phyloP scores from a whole-genome alignment of 805 yeast genomes.

The Nakazawaea ambrosiae region DNA sequence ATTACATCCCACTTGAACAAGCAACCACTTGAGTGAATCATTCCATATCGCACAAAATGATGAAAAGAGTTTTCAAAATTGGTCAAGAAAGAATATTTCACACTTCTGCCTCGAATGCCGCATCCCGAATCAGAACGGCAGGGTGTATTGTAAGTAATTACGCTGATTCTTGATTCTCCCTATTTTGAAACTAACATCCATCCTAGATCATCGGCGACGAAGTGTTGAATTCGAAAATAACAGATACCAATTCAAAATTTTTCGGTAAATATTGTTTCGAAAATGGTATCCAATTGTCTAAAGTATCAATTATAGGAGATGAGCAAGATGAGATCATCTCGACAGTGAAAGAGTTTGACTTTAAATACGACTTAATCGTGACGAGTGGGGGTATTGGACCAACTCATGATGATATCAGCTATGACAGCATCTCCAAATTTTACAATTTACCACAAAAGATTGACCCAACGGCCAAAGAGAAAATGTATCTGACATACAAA shows the following conservation, averaged over 20 bases:
- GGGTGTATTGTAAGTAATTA: slow-evolving; percentile 10
- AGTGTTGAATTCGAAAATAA: slow-evolving; percentile 77
- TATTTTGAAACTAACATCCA: background rate
- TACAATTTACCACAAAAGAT: slow-evolving; percentile 42
- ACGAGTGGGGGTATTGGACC: slow-evolving; percentile 81
- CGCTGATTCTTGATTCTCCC: background rate
- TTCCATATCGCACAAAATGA: too few species aligned
- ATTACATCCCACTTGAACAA: too few species aligned
- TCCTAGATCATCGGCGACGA: slow-evolving; percentile 72
- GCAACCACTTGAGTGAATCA: too few species aligned
- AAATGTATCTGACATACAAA: slow-evolving; percentile 48
- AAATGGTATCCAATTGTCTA: slow-evolving; percentile 58
- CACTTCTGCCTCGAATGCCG: too few species aligned
- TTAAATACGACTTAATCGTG: slow-evolving; percentile 57
- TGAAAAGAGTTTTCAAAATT: too few species aligned
- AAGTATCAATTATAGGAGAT: slow-evolving; percentile 72
- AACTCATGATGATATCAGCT: slow-evolving; percentile 87
- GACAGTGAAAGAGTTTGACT: slow-evolving; percentile 35
- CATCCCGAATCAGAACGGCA: slow-evolving; percentile 2
- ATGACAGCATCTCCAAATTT: slow-evolving; percentile 64
- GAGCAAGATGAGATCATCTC: slow-evolving; percentile 59
- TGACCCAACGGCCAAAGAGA: slow-evolving; percentile 49
- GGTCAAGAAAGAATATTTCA: too few species aligned
- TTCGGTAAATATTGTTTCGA: slow-evolving; percentile 69
- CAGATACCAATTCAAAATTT: slow-evolving; percentile 67